Percentiles rank a stretch among this genome's conserved stretches.
Conservation (phyloP, 331 rosid genomes). For the Malus hybrid region DNA sequence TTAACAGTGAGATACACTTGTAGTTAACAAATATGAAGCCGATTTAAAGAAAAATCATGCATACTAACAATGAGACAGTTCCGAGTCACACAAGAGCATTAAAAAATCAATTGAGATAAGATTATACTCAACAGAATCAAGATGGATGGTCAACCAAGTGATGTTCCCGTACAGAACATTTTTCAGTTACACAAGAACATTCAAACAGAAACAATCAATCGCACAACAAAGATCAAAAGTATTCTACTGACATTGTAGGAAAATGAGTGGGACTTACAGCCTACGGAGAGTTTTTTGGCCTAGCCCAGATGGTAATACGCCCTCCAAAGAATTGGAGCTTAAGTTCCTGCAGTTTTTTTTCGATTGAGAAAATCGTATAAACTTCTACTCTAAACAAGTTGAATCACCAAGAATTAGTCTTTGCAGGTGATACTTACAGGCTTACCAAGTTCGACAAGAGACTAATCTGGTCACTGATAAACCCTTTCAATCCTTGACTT, state of each 20-base stretch:
- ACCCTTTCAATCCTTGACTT: conserved; percentile 93
- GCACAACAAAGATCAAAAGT: neutral
- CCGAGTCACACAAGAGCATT: neutral
- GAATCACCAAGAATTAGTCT: neutral
- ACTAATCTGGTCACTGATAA: conserved; percentile 66
- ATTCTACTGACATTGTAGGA: conserved; percentile 4
- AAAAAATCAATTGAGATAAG: neutral
- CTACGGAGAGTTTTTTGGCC: conserved; percentile 55
- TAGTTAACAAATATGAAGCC: neutral
- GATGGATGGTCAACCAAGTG: neutral
- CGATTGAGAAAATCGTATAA: neutral
- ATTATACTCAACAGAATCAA: too few species aligned
- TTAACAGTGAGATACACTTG: neutral
- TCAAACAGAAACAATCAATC: neutral
- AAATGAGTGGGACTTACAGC: conserved; percentile 52
- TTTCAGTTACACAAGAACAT: neutral
- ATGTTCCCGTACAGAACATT: neutral
- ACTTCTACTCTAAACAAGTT: neutral
- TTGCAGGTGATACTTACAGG: conserved; percentile 76
- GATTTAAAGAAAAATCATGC: neutral
- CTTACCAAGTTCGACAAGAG: conserved; percentile 86
- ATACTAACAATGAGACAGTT: neutral
- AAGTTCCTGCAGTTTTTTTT: conserved; percentile 51
- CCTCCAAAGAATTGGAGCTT: conserved; percentile 68
- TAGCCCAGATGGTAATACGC: conserved; percentile 61